A percentile compares a stretch with the other conserved stretches of the same genome.
These are phyloP conservation scores for Rhodotorula sphaerocarpa DNA, from an alignment of 768 basidiomycete genomes.

Conservation along the genomic window DNA sequence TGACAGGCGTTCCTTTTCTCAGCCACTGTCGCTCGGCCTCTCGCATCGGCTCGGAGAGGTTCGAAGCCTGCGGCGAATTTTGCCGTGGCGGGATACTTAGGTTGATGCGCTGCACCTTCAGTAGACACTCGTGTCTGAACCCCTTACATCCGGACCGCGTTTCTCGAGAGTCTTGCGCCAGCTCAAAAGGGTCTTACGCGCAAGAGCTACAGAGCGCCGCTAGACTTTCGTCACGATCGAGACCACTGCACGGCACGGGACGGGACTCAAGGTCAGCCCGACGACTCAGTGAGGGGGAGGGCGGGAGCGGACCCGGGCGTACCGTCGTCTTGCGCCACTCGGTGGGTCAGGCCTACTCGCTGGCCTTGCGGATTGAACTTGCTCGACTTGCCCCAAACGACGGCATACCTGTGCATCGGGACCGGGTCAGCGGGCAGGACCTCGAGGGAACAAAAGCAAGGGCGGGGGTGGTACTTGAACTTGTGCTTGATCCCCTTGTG, in stretches of 20 bases:
- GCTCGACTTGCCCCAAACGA: conserved; percentile 55
- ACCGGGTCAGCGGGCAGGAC: neutral
- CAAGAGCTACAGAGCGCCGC: no score
- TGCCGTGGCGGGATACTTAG: no score
- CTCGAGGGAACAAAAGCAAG: neutral
- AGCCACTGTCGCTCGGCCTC: no score
- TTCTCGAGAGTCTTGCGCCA: no score
- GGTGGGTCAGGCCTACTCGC: conserved; percentile 38
- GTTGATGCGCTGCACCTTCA: no score
- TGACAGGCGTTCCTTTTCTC: no score
- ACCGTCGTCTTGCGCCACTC: conserved; percentile 34
- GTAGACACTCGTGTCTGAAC: no score
- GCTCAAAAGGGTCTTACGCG: no score
- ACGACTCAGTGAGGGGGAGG: neutral
- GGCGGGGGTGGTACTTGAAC: conserved; percentile 52
- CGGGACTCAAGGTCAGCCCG: neutral
- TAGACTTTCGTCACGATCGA: conserved; percentile 30
- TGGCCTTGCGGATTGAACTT: conserved; percentile 40
- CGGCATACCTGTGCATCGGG: neutral
- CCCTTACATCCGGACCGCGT: no score
- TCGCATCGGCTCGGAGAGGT: no score
- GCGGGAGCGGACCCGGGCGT: neutral
- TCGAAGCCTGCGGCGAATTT: no score
- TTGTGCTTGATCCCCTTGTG: conserved; percentile 69
- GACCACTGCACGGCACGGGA: neutral